Evolutionary conservation across 2,329 filamentous ascomycete species (phyloP), one percentile per base, ranked within the genome.

Genomic region (Phyllosticta citriasiana): DNA sequence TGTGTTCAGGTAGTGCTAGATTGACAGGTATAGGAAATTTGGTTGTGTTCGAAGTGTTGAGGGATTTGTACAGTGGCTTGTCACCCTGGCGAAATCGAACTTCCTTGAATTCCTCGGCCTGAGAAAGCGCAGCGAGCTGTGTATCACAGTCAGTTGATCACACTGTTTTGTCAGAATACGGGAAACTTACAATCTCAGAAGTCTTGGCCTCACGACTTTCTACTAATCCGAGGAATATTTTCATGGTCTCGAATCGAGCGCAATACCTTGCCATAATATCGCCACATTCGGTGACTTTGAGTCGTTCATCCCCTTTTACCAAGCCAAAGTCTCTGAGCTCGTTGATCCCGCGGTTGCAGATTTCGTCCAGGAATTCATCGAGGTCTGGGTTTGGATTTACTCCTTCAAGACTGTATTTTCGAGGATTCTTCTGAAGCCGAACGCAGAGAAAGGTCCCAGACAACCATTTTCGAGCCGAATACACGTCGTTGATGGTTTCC

Each of bases 231-330:
- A 93, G 74, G 14, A 95, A 78, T 1, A 79, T 71, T 66, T 85
- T 87, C 89, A 94, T 95, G 0, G 89, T 94, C 47, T 87, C 81
- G 66, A 92, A 92, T 24, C 84, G 84, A 2, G 94, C 78, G 75
- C 90, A 93, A 70, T 93, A 95, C 55, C 84, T 83, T 53, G 89
- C 88, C 90, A 96, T 95, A 4, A 87, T 87, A 61, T 87, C 80
- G 1, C 90, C 90, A 68, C 88, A 89, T 56, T 86, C 84, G 0
- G 88, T 93, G 53, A 83, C 84, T 26, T 74, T 78, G 55, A 93
- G 79, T 3, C 73, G 73, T 0, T 77, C 70, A 10, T 69, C 64
- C 6, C 68, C 72, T 22, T 77, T 78, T 12, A 91, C 77, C 6
- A 94, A 76, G 0, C 80, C 76, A 47, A 77, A 72, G 26, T 87